These are phyloP conservation scores for Peltaster fructicola DNA, from an alignment of 2,329 filamentous ascomycete genomes.

Conservation along the genomic window DNA sequence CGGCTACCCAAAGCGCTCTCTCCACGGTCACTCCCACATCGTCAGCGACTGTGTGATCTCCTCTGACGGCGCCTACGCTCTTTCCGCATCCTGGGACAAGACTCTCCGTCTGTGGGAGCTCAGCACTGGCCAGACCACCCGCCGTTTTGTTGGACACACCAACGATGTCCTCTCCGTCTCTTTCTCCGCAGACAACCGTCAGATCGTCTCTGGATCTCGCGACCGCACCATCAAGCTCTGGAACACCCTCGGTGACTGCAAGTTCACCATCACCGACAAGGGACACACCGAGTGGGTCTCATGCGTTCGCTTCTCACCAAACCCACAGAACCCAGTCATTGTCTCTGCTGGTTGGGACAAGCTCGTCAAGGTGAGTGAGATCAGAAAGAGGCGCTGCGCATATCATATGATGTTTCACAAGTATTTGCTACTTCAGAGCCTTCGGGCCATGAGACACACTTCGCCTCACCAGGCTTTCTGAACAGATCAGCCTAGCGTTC, in stretches of 20 bases:
- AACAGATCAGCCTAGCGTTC: slow-evolving; percentile 26
- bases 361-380: slow-evolving; percentile 84
- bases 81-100: slow-evolving; percentile 99
- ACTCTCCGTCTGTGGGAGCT: slow-evolving; percentile 99
- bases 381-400: slow-evolving; percentile 23
- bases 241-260: slow-evolving; percentile 99
- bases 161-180: slow-evolving; percentile 99
- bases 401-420: slow-evolving; percentile 69
- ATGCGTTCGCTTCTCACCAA: slow-evolving; percentile 98
- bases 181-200: slow-evolving; percentile 99
- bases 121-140: slow-evolving; percentile 87
- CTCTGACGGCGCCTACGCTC: slow-evolving; percentile 96
- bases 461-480: slow-evolving; percentile 69
- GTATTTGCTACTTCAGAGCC: slow-evolving; percentile 99
- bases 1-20: slow-evolving; percentile 97
- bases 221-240: slow-evolving; percentile 99
- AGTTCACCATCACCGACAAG: slow-evolving; percentile 99
- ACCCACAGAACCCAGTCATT: slow-evolving; percentile 99
- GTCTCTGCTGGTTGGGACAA: slow-evolving; percentile 99
- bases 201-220: slow-evolving; percentile 97
- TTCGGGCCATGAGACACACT: slow-evolving; percentile 84
- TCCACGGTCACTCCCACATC: slow-evolving; percentile 98
- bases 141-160: slow-evolving; percentile 97
- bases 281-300: slow-evolving; percentile 99
- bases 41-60: slow-evolving; percentile 99